Evolutionary conservation across 345 rosid genomes (phyloP), one percentile per base, ranked within the genome.

Genomic region (Sisymbrium irio): DNA sequence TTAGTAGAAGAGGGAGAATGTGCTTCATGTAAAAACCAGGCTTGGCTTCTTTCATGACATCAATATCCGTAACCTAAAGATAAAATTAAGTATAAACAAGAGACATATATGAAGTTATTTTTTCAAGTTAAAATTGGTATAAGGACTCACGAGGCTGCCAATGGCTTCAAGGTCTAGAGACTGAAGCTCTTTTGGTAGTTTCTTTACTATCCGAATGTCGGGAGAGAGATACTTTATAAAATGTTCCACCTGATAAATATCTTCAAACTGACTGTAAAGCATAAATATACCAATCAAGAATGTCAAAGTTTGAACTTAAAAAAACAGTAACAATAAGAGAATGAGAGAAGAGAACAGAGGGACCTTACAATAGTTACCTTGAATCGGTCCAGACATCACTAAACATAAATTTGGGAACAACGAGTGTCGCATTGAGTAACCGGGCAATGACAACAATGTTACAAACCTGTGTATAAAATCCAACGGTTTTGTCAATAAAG

Each of bases 361-460:
- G 67, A 82, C 65, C 62, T 65, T 55, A 63, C 44, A 69, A 41
- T 58, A 56, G 73, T 86, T 72, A 95, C 99, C 99, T 95, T 71
- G 80, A 75, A 78, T 95, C 99, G 67, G 81, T 87, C 98, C 98
- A 92, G 55, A 95, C 99, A 67, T 90, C 90, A 47, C 99, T 92
- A 85, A 87, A 89, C 92, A 95, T 83, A 77, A 92, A 90, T 76
- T 79, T 92, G 3, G 99, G 98, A 75, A 95, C 72, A 69, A 92
- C 94, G 47, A 95, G 97, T 58, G 98, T 84, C 56, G 99, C 87
- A 75, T 95, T 87, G 50, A 95, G 87, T 70, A 92, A 79, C 59
- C 99, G 81, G 0, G 99, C 91, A 73, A 95, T 65, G 70, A 82
- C 98, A 42, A 90, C 96, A 20, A 90, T 89, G 85, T 95, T 95